Base-by-base conservation (phyloP, 116 monocot species). In the Zostera marina region DNA sequence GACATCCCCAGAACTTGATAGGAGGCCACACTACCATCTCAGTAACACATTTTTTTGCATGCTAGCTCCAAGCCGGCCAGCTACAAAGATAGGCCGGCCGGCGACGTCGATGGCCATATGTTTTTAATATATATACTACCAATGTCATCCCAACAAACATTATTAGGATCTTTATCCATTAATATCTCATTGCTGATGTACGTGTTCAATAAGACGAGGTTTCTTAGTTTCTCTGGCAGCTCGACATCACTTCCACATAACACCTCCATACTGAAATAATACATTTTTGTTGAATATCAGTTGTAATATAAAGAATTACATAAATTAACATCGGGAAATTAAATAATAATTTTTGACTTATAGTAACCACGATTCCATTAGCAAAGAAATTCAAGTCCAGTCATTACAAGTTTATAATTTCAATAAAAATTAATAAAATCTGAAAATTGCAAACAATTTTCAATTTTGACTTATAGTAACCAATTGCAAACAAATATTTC, bases 1-100 rank as follows among this genome's bases (percentile, higher is more conserved):
- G 84, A 60, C 96, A 96, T 54, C 96, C 96, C 44, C 61, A 65
- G 66, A 96, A 96, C n/a, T n/a, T n/a, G n/a, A n/a, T 77, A 96
- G 88, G 75, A 76, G 96, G 89, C 82, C 89, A 96, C 73, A 89
- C 89, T 52, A 96, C 96, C 89, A 96, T 96, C 67, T 96, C 89
- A 45, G 74, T 89, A 46, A 96, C 94, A 63, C 96, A 96, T 69
- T 96, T 89, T 71, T 96, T 96, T 22, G 96, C 96, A 72, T 96
- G 96, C n/a, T n/a, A n/a, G n/a, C 58, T 96, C 96, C 78, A 88
- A 75, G 11, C 96, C 96, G 83, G 96, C 96, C 96, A 85, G 96
- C 96, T 96, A 52, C 47, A 77, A 54, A 54, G 22, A 54, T 8
- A 12, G 5, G 26, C 4, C 2, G 5, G 9, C 23, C 23, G 8